Conservation (phyloP, 768 basidiomycete genomes). For the Gloeophyllum trabeum region DNA sequence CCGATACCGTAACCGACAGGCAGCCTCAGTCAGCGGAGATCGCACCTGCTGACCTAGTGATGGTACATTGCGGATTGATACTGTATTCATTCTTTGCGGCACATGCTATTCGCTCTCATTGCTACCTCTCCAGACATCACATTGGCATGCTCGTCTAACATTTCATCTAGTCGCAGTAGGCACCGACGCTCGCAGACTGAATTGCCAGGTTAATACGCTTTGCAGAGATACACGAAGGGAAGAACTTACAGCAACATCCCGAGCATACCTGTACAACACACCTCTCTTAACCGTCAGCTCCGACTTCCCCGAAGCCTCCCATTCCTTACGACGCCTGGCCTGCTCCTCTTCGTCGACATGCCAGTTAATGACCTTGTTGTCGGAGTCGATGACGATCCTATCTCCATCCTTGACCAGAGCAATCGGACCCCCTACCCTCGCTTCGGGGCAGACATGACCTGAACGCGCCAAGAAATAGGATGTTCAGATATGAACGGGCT, state of each 20-base stretch:
- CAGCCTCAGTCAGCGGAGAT: too few relatives aligned
- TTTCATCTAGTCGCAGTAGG: constrained; percentile 68
- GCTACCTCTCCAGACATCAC: too few relatives aligned
- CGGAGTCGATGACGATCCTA: constrained; percentile 62
- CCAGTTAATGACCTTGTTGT: constrained; percentile 58
- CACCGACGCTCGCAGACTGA: constrained; percentile 74
- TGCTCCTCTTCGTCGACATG: constrained; percentile 59
- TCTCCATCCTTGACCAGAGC: constrained; percentile 83
- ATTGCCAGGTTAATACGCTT: constrained; percentile 1
- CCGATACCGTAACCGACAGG: too few relatives aligned
- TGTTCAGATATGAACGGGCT: not conserved
- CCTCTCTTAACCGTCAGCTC: constrained; percentile 64
- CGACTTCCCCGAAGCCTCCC: constrained; percentile 58
- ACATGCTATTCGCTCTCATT: too few relatives aligned
- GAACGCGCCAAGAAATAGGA: constrained; percentile 10
- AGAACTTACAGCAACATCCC: constrained; percentile 74
- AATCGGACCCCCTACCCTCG: constrained; percentile 76
- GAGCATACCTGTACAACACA: constrained; percentile 67
- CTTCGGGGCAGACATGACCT: constrained; percentile 56
- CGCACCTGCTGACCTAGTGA: too few relatives aligned
- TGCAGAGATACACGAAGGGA: constrained; percentile 2
- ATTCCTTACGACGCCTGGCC: constrained; percentile 44
- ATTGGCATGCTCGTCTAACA: too few relatives aligned
- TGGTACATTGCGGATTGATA: too few relatives aligned
- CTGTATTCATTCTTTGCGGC: too few relatives aligned